phyloP scores from a whole-genome alignment of 1,139 yeast genomes.

The Kodamaea anthophila region DNA sequence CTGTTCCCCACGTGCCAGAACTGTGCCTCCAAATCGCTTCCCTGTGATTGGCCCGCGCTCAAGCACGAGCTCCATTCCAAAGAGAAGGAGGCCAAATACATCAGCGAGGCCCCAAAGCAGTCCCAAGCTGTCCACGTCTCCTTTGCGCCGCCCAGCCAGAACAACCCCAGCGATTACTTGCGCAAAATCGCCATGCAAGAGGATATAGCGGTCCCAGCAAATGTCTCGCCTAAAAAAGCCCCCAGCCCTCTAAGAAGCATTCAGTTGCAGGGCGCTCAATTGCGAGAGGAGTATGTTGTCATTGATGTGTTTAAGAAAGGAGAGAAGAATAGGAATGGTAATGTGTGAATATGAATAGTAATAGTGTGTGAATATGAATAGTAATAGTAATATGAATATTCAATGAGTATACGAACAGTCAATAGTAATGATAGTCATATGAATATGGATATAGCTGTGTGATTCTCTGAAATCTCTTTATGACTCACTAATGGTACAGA shows the following conservation, averaged over 20 bases:
- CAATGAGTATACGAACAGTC: too few species aligned
- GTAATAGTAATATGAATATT: too few species aligned
- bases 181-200: conserved; percentile 38
- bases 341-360: too few species aligned
- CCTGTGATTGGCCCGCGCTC: conserved; percentile 30
- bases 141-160: conserved; percentile 3
- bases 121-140: not conserved
- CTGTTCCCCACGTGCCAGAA: conserved; percentile 31
- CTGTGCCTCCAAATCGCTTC: conserved; percentile 20
- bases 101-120: conserved; percentile 10
- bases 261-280: conserved; percentile 2
- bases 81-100: conserved; percentile 22
- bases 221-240: not conserved
- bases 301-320: too few species aligned
- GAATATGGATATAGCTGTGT: too few species aligned
- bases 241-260: not conserved
- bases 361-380: too few species aligned
- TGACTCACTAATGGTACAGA: too few species aligned
- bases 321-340: too few species aligned
- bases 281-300: too few species aligned
- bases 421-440: too few species aligned
- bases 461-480: too few species aligned
- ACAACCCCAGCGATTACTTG: conserved; percentile 16
- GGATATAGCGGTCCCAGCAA: conserved; percentile 15
- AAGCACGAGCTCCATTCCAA: conserved; percentile 23